These are phyloP conservation scores for Cladosporium sp. DNA, from an alignment of 2,329 filamentous ascomycete genomes.

Conservation along the genomic window DNA sequence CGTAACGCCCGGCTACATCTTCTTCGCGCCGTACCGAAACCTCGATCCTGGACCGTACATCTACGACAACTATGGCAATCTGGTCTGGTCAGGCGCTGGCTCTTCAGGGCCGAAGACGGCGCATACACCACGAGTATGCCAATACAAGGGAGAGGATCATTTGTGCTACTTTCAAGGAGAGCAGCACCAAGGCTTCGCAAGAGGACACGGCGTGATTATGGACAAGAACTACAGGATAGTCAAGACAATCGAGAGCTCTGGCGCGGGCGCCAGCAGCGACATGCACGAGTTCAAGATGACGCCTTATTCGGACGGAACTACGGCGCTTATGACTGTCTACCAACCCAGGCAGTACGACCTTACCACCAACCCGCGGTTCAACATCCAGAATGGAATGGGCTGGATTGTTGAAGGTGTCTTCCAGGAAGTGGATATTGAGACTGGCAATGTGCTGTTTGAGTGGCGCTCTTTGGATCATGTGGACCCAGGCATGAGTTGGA, in stretches of 20 bases:
- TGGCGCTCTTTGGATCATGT: conserved; percentile 62
- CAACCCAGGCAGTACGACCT: conserved; percentile 49
- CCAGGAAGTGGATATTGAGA: conserved; percentile 58
- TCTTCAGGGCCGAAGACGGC: conserved; percentile 52
- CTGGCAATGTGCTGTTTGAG: conserved; percentile 59
- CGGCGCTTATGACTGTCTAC: conserved; percentile 43
- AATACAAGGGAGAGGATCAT: conserved; percentile 51
- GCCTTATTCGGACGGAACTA: conserved; percentile 45
- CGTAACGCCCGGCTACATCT: conserved; percentile 52
- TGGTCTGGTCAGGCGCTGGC: conserved; percentile 55
- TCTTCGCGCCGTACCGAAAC: conserved; percentile 53
- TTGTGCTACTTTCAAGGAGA: conserved; percentile 57
- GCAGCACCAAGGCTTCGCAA: conserved; percentile 55
- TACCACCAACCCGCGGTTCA: conserved; percentile 42
- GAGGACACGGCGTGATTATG: conserved; percentile 57
- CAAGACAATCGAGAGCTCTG: conserved; percentile 46
- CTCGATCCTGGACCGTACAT: conserved; percentile 54
- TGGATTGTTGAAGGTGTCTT: conserved; percentile 57
- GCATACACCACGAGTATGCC: conserved; percentile 53
- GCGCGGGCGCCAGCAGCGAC: conserved; percentile 48
- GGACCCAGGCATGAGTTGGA: conserved; percentile 52
- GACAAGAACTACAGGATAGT: conserved; percentile 53
- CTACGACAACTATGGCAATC: conserved; percentile 53
- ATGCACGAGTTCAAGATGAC: conserved; percentile 57
- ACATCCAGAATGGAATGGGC: conserved; percentile 47